phyloP scores from a whole-genome alignment of 2,329 filamentous ascomycete genomes.

The Epichloe coenophiala region DNA sequence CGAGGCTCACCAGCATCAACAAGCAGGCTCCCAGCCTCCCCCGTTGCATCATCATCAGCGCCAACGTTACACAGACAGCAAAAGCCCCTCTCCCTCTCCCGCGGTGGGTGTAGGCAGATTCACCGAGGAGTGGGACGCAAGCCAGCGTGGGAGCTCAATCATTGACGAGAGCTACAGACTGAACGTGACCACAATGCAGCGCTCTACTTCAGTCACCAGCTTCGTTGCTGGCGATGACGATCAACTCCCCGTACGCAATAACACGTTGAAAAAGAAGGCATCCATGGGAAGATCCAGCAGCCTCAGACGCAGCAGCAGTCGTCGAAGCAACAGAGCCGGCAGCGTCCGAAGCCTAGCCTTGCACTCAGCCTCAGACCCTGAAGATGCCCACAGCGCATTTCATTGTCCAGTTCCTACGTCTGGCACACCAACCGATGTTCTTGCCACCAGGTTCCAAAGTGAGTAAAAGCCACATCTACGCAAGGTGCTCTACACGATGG shows the following conservation, averaged over 20 bases:
- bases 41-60: slow-evolving; percentile 11
- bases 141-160: slow-evolving; percentile 52
- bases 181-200: slow-evolving; percentile 32
- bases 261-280: slow-evolving; percentile 79
- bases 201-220: slow-evolving; percentile 46
- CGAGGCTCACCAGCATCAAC: slow-evolving; percentile 4
- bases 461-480: slow-evolving; percentile 17
- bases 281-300: slow-evolving; percentile 64
- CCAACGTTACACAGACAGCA: slow-evolving; percentile 5
- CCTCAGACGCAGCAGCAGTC: slow-evolving; percentile 66
- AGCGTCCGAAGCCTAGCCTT: slow-evolving; percentile 71
- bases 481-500: background rate
- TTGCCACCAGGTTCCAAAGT: slow-evolving; percentile 85
- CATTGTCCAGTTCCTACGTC: slow-evolving; percentile 79
- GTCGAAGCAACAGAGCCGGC: slow-evolving; percentile 68
- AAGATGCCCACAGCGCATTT: slow-evolving; percentile 71
- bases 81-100: background rate
- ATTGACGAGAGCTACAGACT: slow-evolving; percentile 30
- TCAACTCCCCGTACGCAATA: slow-evolving; percentile 33
- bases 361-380: slow-evolving; percentile 53
- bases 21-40: slow-evolving; percentile 5
- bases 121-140: slow-evolving; percentile 59
- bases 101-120: slow-evolving; percentile 33
- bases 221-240: slow-evolving; percentile 33
- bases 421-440: slow-evolving; percentile 74